These are phyloP conservation scores for Podosphaera aphanis DNA, from an alignment of 2,329 filamentous ascomycete species.

Conservation along the genomic window DNA sequence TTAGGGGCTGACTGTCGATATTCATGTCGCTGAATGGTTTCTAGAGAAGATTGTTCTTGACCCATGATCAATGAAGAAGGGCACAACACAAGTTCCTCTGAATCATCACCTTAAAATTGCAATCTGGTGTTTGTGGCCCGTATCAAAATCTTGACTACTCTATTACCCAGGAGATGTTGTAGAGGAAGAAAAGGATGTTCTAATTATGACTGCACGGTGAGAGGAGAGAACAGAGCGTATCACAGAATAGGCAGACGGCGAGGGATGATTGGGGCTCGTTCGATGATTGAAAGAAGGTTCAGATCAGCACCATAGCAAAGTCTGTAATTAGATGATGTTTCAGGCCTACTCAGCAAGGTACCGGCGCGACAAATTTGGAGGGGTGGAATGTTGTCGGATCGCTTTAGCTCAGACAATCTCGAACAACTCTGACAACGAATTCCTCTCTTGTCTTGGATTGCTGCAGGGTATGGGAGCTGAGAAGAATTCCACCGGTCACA, in stretches of 20 bases:
- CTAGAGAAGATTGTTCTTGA: not conserved
- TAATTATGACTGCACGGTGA: not conserved
- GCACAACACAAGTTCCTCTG: not conserved
- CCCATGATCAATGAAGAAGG: not conserved
- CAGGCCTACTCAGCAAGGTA: not conserved
- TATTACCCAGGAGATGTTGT: not conserved
- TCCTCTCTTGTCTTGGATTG: not conserved
- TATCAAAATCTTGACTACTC: not conserved
- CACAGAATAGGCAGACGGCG: not conserved
- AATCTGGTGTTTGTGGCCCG: not conserved
- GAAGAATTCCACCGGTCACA: not conserved
- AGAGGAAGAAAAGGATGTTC: not conserved
- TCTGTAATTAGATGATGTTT: not conserved
- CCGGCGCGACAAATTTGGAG: not conserved
- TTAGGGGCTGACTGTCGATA: not conserved
- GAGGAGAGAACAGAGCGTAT: not conserved
- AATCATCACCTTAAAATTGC: not conserved
- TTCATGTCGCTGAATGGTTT: not conserved
- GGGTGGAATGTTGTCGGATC: not conserved
- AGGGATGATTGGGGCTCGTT: not conserved
- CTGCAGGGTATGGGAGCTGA: not conserved
- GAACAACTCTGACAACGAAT: not conserved
- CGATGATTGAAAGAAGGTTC: not conserved
- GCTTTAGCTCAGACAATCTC: not conserved
- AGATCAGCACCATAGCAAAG: not conserved